Percentiles rank a stretch among this genome's conserved stretches.
These are phyloP conservation scores for Neurospora sp. DNA, from an alignment of 495 filamentous ascomycete species.

Conservation along the genomic window DNA sequence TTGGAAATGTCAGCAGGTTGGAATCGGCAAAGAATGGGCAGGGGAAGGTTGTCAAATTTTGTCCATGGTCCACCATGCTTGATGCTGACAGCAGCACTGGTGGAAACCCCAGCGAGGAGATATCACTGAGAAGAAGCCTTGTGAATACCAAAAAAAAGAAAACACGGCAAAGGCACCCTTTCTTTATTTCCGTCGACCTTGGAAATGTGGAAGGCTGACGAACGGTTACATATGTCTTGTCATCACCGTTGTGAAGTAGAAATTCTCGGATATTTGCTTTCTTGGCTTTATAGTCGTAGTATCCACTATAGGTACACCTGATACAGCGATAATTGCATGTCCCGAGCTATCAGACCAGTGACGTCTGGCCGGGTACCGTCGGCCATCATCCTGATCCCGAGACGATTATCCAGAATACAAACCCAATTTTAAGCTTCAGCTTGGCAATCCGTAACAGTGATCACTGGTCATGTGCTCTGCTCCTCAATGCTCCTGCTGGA, in stretches of 20 bases:
- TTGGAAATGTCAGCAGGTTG: background rate
- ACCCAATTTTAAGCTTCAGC: background rate
- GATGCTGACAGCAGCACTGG: background rate
- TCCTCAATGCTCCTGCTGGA: background rate
- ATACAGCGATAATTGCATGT: background rate
- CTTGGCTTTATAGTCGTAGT: background rate
- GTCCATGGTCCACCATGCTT: background rate
- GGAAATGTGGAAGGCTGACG: background rate
- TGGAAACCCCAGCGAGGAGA: background rate
- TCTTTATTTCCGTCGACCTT: background rate
- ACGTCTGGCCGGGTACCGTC: background rate
- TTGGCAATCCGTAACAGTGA: background rate
- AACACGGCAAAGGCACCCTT: background rate
- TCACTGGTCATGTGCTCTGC: background rate
- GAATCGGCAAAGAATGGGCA: background rate
- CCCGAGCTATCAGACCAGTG: background rate
- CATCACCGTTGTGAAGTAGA: background rate
- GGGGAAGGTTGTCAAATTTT: background rate
- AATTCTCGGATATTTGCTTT: background rate
- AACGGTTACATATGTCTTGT: background rate
- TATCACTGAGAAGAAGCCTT: background rate
- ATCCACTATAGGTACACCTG: background rate
- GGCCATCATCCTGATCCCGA: background rate
- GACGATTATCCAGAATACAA: no score
- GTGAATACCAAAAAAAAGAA: background rate